Percentiles rank a stretch among this genome's conserved stretches.
These are phyloP conservation scores for Cucumis cinereus DNA, from an alignment of 306 rosid genomes.

Conservation along the genomic window DNA sequence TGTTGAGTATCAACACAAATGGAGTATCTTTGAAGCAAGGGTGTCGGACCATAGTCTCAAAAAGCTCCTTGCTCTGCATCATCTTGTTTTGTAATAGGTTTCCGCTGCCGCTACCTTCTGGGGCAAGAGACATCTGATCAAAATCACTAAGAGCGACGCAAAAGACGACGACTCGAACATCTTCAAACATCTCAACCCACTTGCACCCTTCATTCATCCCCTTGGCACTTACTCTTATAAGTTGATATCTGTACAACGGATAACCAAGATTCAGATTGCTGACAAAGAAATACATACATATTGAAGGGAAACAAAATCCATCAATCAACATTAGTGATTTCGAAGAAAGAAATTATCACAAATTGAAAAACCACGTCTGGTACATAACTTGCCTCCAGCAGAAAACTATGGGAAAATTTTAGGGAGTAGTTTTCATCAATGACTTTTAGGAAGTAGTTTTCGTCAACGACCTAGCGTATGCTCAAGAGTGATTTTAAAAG, in stretches of 20 bases:
- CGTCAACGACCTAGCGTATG: too few species aligned
- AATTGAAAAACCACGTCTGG: neutral
- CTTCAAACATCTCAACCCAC: constrained; percentile 99
- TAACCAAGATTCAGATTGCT: neutral
- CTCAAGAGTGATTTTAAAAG: too few species aligned
- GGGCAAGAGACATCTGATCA: constrained; percentile 53
- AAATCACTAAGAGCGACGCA: constrained; percentile 74
- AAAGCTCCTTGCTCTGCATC: constrained; percentile 88
- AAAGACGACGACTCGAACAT: constrained; percentile 75
- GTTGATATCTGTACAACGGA: constrained; percentile 57
- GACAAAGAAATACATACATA: neutral
- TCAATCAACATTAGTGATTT: neutral
- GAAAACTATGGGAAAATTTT: too few species aligned
- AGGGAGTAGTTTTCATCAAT: too few species aligned
- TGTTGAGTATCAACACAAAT: constrained; percentile 72
- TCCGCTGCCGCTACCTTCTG: constrained; percentile 64
- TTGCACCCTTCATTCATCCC: constrained; percentile 92
- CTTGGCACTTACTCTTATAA: constrained; percentile 87
- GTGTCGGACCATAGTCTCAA: constrained; percentile 80
- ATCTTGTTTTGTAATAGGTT: constrained; percentile 78
- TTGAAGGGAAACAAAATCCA: neutral
- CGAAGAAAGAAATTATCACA: neutral
- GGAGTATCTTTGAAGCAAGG: constrained; percentile 84
- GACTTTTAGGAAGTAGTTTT: too few species aligned
- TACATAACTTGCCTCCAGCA: neutral